phyloP scores from a whole-genome alignment of 148 eudicot species.

The Spergularia marina region DNA sequence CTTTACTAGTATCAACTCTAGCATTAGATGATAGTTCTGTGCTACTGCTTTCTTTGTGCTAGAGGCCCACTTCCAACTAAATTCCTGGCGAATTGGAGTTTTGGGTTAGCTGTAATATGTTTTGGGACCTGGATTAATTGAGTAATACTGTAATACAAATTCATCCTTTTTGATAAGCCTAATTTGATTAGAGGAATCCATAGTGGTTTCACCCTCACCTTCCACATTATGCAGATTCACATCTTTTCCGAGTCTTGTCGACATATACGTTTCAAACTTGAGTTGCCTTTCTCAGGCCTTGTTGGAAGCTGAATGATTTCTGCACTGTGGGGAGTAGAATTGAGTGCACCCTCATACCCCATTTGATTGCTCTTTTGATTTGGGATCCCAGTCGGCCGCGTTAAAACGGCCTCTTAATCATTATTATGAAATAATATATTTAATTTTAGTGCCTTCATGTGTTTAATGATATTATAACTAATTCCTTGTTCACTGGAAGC shows the following conservation, averaged over 20 bases:
- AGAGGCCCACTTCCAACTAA: slow-evolving; percentile 19
- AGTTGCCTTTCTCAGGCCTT: slow-evolving; percentile 13
- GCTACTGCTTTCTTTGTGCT: slow-evolving; percentile 22
- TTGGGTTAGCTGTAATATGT: slow-evolving; percentile 10
- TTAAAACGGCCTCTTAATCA: slow-evolving; percentile 9
- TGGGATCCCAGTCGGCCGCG: slow-evolving; percentile 24
- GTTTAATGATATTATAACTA: slow-evolving; percentile 20
- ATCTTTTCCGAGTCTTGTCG: slow-evolving; percentile 19
- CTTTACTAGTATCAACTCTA: slow-evolving; percentile 10
- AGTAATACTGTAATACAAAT: slow-evolving; percentile 22
- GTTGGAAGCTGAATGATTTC: slow-evolving; percentile 23
- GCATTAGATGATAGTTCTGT: slow-evolving; percentile 18
- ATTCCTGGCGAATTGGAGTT: not conserved
- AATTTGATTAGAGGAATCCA: slow-evolving; percentile 8
- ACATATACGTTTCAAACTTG: slow-evolving; percentile 5
- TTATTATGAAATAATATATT: not conserved
- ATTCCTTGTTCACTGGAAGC: slow-evolving; percentile 26
- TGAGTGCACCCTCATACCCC: slow-evolving; percentile 12
- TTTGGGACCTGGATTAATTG: slow-evolving; percentile 14
- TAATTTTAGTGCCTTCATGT: slow-evolving; percentile 26
- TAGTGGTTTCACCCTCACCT: slow-evolving; percentile 42
- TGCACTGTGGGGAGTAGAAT: slow-evolving; percentile 20
- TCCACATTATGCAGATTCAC: slow-evolving; percentile 26
- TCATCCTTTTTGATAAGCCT: slow-evolving; percentile 13
- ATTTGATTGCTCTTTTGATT: slow-evolving; percentile 18